Evolutionary conservation across 2,329 filamentous ascomycete species (phyloP).

Genomic region (Lachnum nothofagi): DNA sequence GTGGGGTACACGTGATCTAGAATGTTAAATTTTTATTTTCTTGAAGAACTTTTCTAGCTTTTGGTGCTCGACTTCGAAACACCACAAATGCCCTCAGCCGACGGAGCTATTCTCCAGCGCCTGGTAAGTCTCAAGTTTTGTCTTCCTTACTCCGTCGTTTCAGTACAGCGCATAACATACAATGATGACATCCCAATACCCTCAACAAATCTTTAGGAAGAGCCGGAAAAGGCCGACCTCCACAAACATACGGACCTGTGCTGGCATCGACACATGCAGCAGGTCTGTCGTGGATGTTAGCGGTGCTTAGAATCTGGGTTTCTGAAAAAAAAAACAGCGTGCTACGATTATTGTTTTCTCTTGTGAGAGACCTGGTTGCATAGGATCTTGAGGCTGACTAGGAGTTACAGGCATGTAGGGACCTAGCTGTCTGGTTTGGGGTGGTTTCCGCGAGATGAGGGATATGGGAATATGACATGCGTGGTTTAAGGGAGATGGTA

Average conservation of each 20-base stretch:
- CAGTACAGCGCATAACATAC: too few relatives aligned
- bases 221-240: conserved; percentile 29
- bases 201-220: conserved; percentile 30
- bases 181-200: conserved; percentile 31
- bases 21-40: background rate
- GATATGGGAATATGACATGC: background rate
- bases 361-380: background rate
- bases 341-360: background rate
- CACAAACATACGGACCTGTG: conserved; percentile 9
- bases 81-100: background rate
- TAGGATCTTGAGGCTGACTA: background rate
- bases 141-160: background rate
- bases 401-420: background rate
- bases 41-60: background rate
- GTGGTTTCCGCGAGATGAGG: background rate
- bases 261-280: conserved; percentile 31
- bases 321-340: conserved; percentile 14
- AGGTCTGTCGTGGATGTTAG: conserved; percentile 19
- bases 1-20: background rate
- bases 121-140: background rate
- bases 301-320: conserved; percentile 31
- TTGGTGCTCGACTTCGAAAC: background rate
- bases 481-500: background rate
- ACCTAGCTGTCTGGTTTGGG: too few relatives aligned
- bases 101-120: background rate